Base-by-base conservation (phyloP, 2,329 filamentous ascomycete genomes). In the Bipolaris bicolor region DNA sequence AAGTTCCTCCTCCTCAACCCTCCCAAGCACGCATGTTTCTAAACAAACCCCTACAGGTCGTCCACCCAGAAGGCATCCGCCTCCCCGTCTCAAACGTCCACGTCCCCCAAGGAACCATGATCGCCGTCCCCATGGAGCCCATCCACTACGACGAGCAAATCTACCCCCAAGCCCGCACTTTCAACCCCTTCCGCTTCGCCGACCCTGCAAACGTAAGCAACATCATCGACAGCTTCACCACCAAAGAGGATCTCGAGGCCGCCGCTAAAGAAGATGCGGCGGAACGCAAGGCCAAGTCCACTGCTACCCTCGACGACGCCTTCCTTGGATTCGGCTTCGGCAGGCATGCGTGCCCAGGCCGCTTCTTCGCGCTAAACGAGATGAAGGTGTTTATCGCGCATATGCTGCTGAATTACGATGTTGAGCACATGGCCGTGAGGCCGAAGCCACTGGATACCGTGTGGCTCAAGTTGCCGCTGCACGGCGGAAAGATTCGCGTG, bases 261-360 rank as follows among this genome's bases (percentile, higher is more conserved):
- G 41, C 41, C 26, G 41, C 41, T 11, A 57, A 60, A 26, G 52
- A 47, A 16, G 36, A 43, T 4, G 41, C 36, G 5, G 47, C 36
- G 15, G 52, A 52, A 2, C 47, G 33, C 4, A 64, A 64, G n/a
- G 53, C 48, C 22, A 64, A 62, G 41, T 64, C 61, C 3, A 60
- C 61, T 9, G 60, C 56, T n/a, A 64, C 61, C 4, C 54, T 64
- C 4, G 61, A 64, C 20, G 60, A 64, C 11, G 52, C 56, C 13
- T 64, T 64, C 49, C 46, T 64, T n/a, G 60, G 52, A 1, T 65
- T 65, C 39, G 62, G 62, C 1, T 63, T 65, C 41, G 62, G 62
- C 26, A 40, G 58, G 6, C 50, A 60, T 34, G 60, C 60, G 0
- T 65, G 62, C 16, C 62, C 62, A 1, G 62, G 62, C 4, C 52